Evolutionary conservation across 148 eudicot genomes (phyloP).

Genomic region (Chenopodium berlandieri): DNA sequence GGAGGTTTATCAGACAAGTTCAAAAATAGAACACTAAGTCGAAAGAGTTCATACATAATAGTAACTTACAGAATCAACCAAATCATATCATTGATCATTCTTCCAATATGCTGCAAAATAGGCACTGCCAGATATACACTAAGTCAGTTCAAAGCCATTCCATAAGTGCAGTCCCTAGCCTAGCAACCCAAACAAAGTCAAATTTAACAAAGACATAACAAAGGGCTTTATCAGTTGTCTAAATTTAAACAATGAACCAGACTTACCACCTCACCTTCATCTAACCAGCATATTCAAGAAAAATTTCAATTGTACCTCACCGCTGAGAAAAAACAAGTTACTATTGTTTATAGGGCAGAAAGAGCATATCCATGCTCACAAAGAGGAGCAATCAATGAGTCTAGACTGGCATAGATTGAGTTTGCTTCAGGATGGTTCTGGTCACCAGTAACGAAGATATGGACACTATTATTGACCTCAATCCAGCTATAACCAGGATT

Average conservation of each 20-base stretch:
- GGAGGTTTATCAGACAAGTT: background rate
- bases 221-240: background rate
- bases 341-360: background rate
- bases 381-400: constrained; percentile 40
- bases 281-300: background rate
- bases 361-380: constrained; percentile 34
- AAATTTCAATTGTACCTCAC: background rate
- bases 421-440: constrained; percentile 42
- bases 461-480: constrained; percentile 45
- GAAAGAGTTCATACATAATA: background rate
- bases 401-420: constrained; percentile 42
- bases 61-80: constrained; percentile 4
- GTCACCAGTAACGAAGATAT: constrained; percentile 42
- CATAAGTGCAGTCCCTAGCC: background rate
- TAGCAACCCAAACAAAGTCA: background rate
- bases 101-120: constrained; percentile 1
- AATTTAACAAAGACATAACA: background rate
- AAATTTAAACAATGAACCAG: background rate
- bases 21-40: background rate
- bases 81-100: background rate
- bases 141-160: background rate
- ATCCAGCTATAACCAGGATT: constrained; percentile 78
- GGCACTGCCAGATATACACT: background rate
- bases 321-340: background rate
- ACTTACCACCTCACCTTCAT: background rate